Conservation (phyloP, 768 basidiomycete genomes). For the Artomyces pyxidatus region DNA sequence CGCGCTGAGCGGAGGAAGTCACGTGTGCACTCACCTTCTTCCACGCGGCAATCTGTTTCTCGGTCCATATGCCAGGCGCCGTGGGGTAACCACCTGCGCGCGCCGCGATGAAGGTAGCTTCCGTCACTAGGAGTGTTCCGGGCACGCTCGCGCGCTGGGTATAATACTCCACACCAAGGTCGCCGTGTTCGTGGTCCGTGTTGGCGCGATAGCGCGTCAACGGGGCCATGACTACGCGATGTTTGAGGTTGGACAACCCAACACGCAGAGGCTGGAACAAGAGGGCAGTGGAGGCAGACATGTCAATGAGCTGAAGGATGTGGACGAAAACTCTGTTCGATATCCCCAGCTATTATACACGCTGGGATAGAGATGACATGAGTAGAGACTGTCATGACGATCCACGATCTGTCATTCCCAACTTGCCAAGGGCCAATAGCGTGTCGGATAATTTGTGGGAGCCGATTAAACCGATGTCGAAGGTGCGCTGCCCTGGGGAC, state of each 20-base stretch:
- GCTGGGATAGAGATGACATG: no score
- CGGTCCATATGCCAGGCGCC: neutral
- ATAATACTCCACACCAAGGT: constrained; percentile 1
- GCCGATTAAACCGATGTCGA: no score
- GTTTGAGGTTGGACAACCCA: constrained; percentile 11
- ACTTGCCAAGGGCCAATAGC: no score
- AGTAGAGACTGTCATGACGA: no score
- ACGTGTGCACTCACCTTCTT: neutral
- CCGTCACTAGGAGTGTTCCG: constrained; percentile 6
- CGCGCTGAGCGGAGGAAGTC: neutral
- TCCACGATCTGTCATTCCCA: no score
- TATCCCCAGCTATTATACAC: no score
- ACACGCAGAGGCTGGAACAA: constrained; percentile 15
- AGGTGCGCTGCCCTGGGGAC: no score
- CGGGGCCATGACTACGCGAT: constrained; percentile 18
- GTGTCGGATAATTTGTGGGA: no score
- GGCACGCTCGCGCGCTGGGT: constrained; percentile 8
- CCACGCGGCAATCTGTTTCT: neutral
- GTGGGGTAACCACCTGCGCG: neutral
- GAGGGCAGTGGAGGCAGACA: no score
- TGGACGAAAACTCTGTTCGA: no score
- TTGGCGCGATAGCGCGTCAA: constrained; percentile 17
- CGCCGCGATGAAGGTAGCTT: neutral
- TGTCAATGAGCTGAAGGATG: no score
- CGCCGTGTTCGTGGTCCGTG: neutral